Base-by-base conservation (phyloP, 768 basidiomycete species). In the Melanogaster broomeanus region DNA sequence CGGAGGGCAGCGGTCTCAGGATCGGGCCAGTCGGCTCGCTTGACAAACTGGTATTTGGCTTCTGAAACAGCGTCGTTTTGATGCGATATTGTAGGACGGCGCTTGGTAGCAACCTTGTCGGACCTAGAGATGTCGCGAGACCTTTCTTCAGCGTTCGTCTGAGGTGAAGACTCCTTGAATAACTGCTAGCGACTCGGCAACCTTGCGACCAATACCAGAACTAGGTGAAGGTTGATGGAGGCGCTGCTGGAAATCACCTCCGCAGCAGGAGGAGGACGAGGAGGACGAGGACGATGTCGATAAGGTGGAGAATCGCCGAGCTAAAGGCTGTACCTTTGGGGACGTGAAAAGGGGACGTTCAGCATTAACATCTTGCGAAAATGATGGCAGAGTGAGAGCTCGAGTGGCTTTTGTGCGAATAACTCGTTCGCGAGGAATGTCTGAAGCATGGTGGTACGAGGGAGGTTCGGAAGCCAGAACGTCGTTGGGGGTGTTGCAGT, bases 11-110 rank as follows among this genome's bases (percentile, higher is more conserved):
- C 86, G 6, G 81, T 74, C 71, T 90, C 90, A 35, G 87, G 81
- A 66, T 89, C 88, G 2, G 87, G 88, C 90, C 90, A 91, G 57
- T 88, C 90, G 15, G 90, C 84, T 38, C 90, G 81, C 64, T 89
- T 90, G 42, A 91, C 87, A 60, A 90, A 90, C 73, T 90, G 82
- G 62, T 83, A 90, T 62, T 84, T 79, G 16, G 87, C 78, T 55
- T 87, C 80, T 22, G 81, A 79, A 39, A 88, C 83, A 52, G 82
- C 79, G 25, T 75, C 72, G 28, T 73, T 72, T 34, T 80, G 73
- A 28, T 73, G 69, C 25, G 66, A 68, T 7, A 71, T 63, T 24
- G 67, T 64, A 31, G 64, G 62, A 49, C 68, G 64, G 43, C 67
- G 71, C 24, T 65, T 69, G 25, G 64, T 51, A 12, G 65, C 42